Evolutionary conservation across 31 red algal species (phyloP).

Genomic region (Asparagopsis taxiformis): DNA sequence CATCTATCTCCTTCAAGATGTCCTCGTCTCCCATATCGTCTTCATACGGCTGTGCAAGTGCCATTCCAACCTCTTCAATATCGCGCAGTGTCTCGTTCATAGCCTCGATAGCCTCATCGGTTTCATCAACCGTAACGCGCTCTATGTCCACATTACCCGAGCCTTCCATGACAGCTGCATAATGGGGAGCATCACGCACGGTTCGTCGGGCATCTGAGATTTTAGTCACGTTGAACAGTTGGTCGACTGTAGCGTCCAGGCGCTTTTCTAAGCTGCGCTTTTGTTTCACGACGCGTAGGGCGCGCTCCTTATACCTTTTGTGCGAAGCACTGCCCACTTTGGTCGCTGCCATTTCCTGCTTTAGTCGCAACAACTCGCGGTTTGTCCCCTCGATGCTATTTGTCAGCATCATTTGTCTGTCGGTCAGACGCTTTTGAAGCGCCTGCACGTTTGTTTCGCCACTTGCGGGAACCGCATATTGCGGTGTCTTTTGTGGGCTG

Average conservation of each 20-base stretch:
- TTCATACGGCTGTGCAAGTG: neutral
- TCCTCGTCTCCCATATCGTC: slow-evolving; percentile 2
- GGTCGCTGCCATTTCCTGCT: neutral
- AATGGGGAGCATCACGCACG: neutral
- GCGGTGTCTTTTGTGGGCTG: too few species aligned
- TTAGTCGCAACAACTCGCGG: slow-evolving; percentile 11
- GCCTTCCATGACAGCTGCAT: neutral
- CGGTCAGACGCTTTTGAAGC: neutral
- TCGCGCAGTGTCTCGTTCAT: neutral
- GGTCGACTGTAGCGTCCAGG: slow-evolving; percentile 1
- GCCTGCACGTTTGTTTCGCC: neutral
- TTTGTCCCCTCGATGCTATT: neutral
- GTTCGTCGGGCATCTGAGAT: neutral
- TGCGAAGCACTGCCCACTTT: neutral
- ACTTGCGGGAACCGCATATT: too few species aligned
- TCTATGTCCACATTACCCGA: neutral
- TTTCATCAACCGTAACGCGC: neutral
- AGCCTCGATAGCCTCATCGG: slow-evolving; percentile 5
- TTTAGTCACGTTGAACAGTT: slow-evolving; percentile 5
- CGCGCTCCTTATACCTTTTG: slow-evolving; percentile 7
- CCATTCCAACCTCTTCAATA: slow-evolving; percentile 4
- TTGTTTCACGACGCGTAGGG: slow-evolving; percentile 16
- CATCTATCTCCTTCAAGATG: slow-evolving; percentile 1
- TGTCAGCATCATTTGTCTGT: neutral
- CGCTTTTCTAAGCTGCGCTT: slow-evolving; percentile 17